Base-by-base conservation (phyloP, 106 monocot species). In the Dendrobium officinale region DNA sequence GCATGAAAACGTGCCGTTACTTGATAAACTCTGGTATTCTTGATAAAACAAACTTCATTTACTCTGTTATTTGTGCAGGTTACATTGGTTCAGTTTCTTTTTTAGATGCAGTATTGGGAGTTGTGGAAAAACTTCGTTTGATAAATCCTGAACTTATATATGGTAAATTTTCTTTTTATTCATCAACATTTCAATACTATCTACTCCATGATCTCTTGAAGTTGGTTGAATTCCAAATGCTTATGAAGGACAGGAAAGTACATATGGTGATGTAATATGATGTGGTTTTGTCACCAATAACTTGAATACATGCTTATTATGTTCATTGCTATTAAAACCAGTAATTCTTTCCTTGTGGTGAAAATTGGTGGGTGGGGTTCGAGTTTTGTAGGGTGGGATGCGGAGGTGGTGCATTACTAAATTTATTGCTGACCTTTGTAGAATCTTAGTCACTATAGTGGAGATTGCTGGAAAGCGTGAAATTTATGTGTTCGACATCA, bases 11-110 rank as follows among this genome's bases (percentile, higher is more conserved):
- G 5, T 37, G 37, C 3, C 33, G 37, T 70, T 70, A 70, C 1
- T 70, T 70, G 37, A 70, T 13, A 37, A 33, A 70, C 37, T 70
- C 9, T 33, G 5, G 13, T 33, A 37, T 33, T 70, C 37, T 31
- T 33, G 70, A 70, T 70, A 44, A 74, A 11, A 73, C 31, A 2
- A 42, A 42, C 41, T 42, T 73, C 43, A 18, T 74, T 20, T 74
- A 44, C 42, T 76, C n/a, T 56, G 8, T 85, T 72, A 5, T 72
- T 73, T 19, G 37, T 95, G 77, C 91, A 99, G 99, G 99, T 75
- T 99, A 95, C 84, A 99, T 99, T 88, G 99, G 99, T 55, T 99
- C 99, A 20, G 88, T 90, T 79, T 95, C 99, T 64, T 95, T 99
- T 85, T 82, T 99, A 74, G 77, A 88, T 55, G 87, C 83, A n/a